Conservation (phyloP, 1,139 yeast genomes). For the Candida smagusa region DNA sequence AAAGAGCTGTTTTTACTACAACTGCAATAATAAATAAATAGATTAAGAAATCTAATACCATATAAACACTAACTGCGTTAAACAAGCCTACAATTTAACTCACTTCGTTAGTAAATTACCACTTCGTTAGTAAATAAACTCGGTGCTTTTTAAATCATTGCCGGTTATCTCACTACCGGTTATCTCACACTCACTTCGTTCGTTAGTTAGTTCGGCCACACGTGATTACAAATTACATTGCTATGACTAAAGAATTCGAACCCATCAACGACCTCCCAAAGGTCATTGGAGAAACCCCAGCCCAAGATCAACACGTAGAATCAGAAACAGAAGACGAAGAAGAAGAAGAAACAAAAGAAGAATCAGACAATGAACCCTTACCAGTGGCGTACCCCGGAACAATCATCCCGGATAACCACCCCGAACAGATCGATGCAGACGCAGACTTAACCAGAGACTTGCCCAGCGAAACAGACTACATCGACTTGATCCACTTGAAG, state of each 20-base stretch:
- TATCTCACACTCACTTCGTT: too few relatives aligned
- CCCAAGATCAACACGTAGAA: conserved; percentile 6
- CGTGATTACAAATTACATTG: background rate
- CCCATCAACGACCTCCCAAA: conserved; percentile 9
- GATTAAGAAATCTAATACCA: too few relatives aligned
- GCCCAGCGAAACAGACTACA: conserved; percentile 58
- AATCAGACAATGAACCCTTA: conserved; percentile 27
- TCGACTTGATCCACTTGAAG: conserved; percentile 80
- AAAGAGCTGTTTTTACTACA: too few relatives aligned
- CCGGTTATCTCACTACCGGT: too few relatives aligned
- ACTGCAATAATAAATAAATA: too few relatives aligned
- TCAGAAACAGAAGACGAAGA: conserved; percentile 21
- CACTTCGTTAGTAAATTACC: too few relatives aligned
- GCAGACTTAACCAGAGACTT: conserved; percentile 61
- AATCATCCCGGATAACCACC: conserved; percentile 54
- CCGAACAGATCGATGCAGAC: conserved; percentile 44
- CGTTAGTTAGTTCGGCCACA: too few relatives aligned
- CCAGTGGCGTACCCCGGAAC: conserved; percentile 46
- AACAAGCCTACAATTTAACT: too few relatives aligned
- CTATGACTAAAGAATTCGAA: background rate
- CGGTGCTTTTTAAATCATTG: too few relatives aligned
- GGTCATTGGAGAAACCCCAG: conserved; percentile 7
- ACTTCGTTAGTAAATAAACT: too few relatives aligned
- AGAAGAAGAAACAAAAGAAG: conserved; percentile 23
- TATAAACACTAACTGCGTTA: too few relatives aligned